phyloP scores from a whole-genome alignment of 2,329 filamentous ascomycete species.

The Coleophoma cylindrospora region DNA sequence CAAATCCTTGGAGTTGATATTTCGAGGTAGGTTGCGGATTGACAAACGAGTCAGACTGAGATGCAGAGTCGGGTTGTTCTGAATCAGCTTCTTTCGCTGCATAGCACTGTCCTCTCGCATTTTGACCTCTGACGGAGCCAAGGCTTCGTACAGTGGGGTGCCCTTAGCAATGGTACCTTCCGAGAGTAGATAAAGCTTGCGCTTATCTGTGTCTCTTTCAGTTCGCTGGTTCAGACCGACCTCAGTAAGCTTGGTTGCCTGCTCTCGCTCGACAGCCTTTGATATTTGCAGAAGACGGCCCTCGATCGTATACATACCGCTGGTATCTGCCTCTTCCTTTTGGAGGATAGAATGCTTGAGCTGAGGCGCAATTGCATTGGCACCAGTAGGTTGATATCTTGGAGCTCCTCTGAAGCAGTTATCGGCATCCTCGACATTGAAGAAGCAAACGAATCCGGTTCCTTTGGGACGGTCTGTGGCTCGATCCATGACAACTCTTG shows the following conservation, averaged over 20 bases:
- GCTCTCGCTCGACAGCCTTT: conserved; percentile 76
- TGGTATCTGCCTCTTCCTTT: conserved; percentile 75
- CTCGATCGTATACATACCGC: conserved; percentile 84
- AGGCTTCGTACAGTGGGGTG: conserved; percentile 69
- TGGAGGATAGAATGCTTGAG: conserved; percentile 80
- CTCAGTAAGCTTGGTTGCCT: conserved; percentile 72
- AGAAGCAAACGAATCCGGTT: conserved; percentile 94
- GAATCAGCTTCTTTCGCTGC: conserved; percentile 85
- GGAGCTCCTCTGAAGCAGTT: conserved; percentile 74
- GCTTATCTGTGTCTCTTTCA: conserved; percentile 77
- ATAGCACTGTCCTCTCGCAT: conserved; percentile 83
- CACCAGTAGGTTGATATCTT: conserved; percentile 39
- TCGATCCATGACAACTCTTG: conserved; percentile 82
- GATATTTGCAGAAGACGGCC: conserved; percentile 82
- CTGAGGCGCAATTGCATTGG: conserved; percentile 31
- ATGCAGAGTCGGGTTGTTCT: conserved; percentile 85
- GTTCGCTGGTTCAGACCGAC: conserved; percentile 58
- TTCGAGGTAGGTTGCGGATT: conserved; percentile 83
- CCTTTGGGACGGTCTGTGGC: conserved; percentile 83
- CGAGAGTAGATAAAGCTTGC: conserved; percentile 78
- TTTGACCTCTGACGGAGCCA: conserved; percentile 75
- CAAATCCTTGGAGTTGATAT: conserved; percentile 78
- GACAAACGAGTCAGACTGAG: conserved; percentile 86
- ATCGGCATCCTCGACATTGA: conserved; percentile 68
- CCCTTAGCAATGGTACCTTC: conserved; percentile 80